A percentile compares a stretch with the other conserved stretches of the same genome.
phyloP scores from a whole-genome alignment of 495 filamentous ascomycete species.

The Aspergillus bridgeri region DNA sequence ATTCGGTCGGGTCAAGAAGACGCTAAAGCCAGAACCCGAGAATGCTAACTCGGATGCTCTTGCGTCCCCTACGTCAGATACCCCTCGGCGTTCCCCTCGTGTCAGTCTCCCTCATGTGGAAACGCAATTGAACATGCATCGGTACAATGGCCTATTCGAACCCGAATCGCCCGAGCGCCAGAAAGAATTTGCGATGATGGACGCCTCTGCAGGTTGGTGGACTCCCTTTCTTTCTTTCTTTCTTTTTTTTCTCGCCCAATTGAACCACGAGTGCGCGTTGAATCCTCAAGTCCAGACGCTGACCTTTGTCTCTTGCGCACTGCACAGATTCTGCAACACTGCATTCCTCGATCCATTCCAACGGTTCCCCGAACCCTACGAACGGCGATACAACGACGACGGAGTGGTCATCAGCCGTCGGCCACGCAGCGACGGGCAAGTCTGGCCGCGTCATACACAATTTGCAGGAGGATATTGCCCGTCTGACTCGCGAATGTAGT shows the following conservation, averaged over 20 bases:
- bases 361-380: conserved; percentile 23
- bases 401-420: conserved; percentile 74
- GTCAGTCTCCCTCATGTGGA: conserved; percentile 44
- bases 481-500: conserved; percentile 73
- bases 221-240: neutral
- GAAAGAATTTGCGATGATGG: conserved; percentile 8
- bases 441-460: conserved; percentile 91
- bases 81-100: conserved; percentile 28
- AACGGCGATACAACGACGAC: conserved; percentile 30
- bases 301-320: neutral
- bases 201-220: conserved; percentile 22
- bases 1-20: conserved; percentile 31
- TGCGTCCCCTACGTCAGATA: conserved; percentile 21
- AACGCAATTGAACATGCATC: conserved; percentile 46
- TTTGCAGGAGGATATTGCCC: conserved; percentile 84
- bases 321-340: conserved; percentile 24
- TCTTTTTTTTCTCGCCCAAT: neutral
- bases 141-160: conserved; percentile 38
- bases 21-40: conserved; percentile 20
- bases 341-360: conserved; percentile 15
- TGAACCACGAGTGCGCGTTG: neutral
- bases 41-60: conserved; percentile 28
- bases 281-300: neutral
- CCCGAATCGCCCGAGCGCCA: conserved; percentile 22
- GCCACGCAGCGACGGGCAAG: conserved; percentile 78